Conservation (phyloP, 1,139 yeast species). For the Blastobotrys buckinghamii region DNA sequence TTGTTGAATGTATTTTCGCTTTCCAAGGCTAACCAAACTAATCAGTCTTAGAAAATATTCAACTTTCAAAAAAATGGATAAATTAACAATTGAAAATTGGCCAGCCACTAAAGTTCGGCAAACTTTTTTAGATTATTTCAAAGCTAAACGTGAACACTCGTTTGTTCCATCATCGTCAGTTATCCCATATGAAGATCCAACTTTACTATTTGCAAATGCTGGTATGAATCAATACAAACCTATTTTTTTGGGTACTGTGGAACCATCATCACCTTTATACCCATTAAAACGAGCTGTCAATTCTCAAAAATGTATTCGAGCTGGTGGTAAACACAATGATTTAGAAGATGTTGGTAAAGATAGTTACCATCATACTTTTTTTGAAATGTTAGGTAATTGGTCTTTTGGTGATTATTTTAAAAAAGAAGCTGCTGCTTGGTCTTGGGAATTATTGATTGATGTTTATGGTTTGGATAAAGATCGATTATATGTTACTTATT, state of each 20-base stretch:
- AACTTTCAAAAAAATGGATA: neutral
- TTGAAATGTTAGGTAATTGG: conserved; percentile 99
- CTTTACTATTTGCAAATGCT: conserved; percentile 90
- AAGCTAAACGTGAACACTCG: conserved; percentile 55
- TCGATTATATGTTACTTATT: conserved; percentile 89
- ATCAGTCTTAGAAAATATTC: neutral
- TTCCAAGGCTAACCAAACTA: no score
- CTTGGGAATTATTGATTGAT: conserved; percentile 86
- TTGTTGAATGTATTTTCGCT: conserved; percentile 4
- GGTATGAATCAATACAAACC: conserved; percentile 99
- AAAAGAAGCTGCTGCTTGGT: conserved; percentile 78
- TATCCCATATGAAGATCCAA: conserved; percentile 96
- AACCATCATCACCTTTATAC: conserved; percentile 85
- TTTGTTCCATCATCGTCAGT: conserved; percentile 92
- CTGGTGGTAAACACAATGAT: conserved; percentile 99
- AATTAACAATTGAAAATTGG: conserved; percentile 5
- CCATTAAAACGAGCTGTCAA: conserved; percentile 82
- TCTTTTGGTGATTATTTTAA: conserved; percentile 98
- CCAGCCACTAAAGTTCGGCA: conserved; percentile 53
- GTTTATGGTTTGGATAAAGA: conserved; percentile 74
- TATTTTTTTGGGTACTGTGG: conserved; percentile 92
- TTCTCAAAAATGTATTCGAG: conserved; percentile 97
- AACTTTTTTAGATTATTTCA: conserved; percentile 80
- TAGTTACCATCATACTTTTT: conserved; percentile 95
- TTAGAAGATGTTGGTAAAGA: conserved; percentile 98